These are phyloP conservation scores for Leishmania guyanensis DNA, from an alignment of 208 protist genomes.

Conservation along the genomic window DNA sequence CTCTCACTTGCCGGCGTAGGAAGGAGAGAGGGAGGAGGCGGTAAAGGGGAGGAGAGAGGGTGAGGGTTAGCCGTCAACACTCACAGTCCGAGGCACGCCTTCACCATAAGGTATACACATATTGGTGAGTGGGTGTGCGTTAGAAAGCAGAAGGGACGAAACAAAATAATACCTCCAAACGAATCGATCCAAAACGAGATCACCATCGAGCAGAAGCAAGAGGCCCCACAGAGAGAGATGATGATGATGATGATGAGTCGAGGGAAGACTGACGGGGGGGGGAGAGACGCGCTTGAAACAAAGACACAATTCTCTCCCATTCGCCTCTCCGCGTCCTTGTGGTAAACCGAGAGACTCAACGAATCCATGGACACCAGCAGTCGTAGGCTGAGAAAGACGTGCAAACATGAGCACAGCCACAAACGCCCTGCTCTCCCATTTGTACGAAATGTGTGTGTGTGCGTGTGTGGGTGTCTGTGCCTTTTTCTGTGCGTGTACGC, in stretches of 20 bases:
- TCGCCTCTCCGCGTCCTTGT: background rate
- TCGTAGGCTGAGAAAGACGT: background rate
- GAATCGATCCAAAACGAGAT: background rate
- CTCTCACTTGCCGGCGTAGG: background rate
- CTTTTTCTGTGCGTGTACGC: background rate
- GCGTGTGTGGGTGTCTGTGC: background rate
- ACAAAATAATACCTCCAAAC: background rate
- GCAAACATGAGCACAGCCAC: background rate
- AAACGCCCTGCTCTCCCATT: background rate
- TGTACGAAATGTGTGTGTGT: background rate
- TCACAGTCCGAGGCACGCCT: background rate
- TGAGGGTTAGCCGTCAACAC: background rate
- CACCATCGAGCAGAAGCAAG: constrained; percentile 1
- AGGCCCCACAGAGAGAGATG: background rate
- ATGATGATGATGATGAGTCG: background rate
- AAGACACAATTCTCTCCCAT: background rate
- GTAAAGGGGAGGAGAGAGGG: too few species aligned
- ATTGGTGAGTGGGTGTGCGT: background rate
- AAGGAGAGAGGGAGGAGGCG: background rate
- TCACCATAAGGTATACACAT: background rate
- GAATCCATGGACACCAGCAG: background rate
- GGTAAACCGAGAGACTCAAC: background rate
- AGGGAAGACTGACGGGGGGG: background rate
- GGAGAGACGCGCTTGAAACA: background rate
- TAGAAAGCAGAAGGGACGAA: background rate